A percentile compares a stretch with the other conserved stretches of the same genome.
Conservation (phyloP, 2,329 filamentous ascomycete species). For the Dactylonectria macrodidyma region DNA sequence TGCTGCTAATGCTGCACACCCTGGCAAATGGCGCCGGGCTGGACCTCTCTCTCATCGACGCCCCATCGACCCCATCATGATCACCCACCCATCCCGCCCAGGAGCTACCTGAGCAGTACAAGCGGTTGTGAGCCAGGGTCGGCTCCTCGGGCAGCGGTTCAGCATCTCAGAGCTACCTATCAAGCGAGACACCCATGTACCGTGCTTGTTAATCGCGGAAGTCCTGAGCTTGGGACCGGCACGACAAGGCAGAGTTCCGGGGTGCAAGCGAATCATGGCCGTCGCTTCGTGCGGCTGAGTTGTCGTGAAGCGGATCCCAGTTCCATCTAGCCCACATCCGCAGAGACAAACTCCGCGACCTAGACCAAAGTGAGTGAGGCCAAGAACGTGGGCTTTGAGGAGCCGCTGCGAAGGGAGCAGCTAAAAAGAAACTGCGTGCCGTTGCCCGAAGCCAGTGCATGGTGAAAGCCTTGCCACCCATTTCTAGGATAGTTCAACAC, state of each 20-base stretch:
- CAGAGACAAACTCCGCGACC: conserved; percentile 2
- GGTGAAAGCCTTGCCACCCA: neutral
- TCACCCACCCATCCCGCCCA: conserved; percentile 12
- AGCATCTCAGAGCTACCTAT: conserved; percentile 26
- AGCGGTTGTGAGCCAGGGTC: conserved; percentile 22
- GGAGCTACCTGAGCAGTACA: conserved; percentile 2
- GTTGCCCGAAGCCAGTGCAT: neutral
- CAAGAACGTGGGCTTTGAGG: conserved; percentile 7
- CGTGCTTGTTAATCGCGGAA: conserved; percentile 38
- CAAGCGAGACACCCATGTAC: neutral
- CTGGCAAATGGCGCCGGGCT: conserved; percentile 19
- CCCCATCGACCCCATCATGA: neutral
- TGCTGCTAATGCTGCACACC: conserved; percentile 15
- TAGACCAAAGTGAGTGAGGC: conserved; percentile 16
- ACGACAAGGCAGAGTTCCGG: conserved; percentile 42
- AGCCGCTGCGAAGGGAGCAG: neutral
- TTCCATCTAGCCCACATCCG: conserved; percentile 17
- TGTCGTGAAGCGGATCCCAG: conserved; percentile 32
- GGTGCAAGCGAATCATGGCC: conserved; percentile 35
- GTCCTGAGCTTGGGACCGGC: conserved; percentile 32
- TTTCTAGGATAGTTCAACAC: neutral
- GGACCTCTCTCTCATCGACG: conserved; percentile 7
- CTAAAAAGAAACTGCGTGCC: neutral
- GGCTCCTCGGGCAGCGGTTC: conserved; percentile 34
- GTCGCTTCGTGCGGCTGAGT: conserved; percentile 44